Conservation (phyloP, 169 alveolate genomes). For the Toxoplasma gondii region DNA sequence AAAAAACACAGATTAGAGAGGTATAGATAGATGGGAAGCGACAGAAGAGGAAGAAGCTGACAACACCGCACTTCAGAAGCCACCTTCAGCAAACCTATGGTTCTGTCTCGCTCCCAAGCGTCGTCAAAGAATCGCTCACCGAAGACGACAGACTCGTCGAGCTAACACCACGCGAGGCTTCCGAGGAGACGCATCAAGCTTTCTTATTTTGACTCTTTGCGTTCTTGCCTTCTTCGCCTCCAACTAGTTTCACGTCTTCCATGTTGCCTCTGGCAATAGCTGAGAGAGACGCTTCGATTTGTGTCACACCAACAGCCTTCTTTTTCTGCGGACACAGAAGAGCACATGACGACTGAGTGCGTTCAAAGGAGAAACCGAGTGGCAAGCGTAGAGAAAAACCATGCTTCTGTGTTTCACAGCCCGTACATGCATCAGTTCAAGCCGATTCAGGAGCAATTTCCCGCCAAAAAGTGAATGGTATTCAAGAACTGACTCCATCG, state of each 20-base stretch:
- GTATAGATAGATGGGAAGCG: no score
- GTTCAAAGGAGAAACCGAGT: neutral
- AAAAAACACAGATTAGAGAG: no score
- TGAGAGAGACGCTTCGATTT: conserved; percentile 15
- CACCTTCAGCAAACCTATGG: no score
- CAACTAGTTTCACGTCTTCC: neutral
- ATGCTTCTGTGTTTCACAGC: neutral
- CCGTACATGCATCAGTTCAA: neutral
- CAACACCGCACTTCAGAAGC: no score
- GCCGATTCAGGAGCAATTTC: neutral
- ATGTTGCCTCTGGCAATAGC: conserved; percentile 6
- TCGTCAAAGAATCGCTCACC: no score
- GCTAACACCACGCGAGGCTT: no score
- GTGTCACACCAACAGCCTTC: conserved; percentile 21
- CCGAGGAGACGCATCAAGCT: neutral
- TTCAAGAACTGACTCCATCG: neutral
- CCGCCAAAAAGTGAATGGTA: neutral
- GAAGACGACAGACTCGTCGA: no score
- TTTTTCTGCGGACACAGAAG: neutral
- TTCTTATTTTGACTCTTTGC: neutral
- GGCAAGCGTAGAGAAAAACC: neutral
- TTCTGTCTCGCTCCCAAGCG: no score
- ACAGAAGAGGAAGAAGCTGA: no score
- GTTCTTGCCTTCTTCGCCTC: neutral
- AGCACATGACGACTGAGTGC: neutral